These are phyloP conservation scores for Xylaria telfairii DNA, from an alignment of 495 filamentous ascomycete genomes.

Conservation along the genomic window DNA sequence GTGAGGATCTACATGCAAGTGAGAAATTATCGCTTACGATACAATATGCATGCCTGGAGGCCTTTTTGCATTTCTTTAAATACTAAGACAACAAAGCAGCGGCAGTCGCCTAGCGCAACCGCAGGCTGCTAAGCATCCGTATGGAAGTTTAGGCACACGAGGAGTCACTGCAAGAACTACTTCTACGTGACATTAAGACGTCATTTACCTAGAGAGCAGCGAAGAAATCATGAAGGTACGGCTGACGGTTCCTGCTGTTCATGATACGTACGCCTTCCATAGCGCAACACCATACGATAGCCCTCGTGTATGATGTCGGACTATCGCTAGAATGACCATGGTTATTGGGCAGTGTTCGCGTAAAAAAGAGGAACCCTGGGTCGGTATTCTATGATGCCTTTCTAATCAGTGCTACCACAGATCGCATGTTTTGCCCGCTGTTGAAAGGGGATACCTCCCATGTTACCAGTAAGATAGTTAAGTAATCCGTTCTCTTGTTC, in stretches of 20 bases:
- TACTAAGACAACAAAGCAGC: background rate
- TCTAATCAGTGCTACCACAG: background rate
- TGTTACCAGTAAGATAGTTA: background rate
- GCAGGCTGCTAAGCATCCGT: background rate
- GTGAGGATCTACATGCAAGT: background rate
- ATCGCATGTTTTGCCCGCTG: background rate
- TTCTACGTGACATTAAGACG: background rate
- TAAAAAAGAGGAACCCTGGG: background rate
- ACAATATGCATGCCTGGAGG: background rate
- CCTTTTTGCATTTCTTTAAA: background rate
- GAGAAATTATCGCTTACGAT: background rate
- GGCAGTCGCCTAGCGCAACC: background rate
- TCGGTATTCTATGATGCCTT: background rate
- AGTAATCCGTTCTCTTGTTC: background rate
- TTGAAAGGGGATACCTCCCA: background rate
- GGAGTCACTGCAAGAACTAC: background rate
- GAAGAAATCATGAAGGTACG: background rate
- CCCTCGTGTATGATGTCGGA: background rate
- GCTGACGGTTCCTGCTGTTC: background rate
- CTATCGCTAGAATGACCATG: background rate
- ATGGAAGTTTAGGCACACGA: background rate
- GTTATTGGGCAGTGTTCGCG: background rate
- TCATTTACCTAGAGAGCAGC: background rate
- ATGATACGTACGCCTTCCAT: background rate
- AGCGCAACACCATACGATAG: background rate